Base-by-base conservation (phyloP, 2,329 filamentous ascomycete genomes). In the Torrubiella hemipterigena region DNA sequence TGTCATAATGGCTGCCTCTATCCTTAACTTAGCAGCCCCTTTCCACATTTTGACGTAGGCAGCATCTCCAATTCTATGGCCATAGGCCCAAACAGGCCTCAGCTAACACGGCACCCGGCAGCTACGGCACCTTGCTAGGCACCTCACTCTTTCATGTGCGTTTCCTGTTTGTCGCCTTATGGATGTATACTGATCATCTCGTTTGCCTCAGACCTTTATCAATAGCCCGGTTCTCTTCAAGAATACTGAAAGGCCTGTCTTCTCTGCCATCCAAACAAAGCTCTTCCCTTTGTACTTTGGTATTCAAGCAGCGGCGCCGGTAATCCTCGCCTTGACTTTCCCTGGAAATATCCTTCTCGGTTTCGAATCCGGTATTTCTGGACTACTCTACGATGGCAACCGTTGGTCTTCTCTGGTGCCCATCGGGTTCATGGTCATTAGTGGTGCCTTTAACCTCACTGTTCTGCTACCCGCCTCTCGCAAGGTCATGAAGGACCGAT, bases 251-350 rank as follows among this genome's bases (percentile, higher is more conserved):
- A 75, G 84, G 17, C 73, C 83, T 0, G 75, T 84, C 50, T 96
- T 98, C 62, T 74, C 79, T 17, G 67, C 75, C 13, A 70, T 95
- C 19, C 89, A 95, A 57, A 69, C 75, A 42, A 73, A 73, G 40
- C 73, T 87, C 32, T 94, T 95, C 61, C 85, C 85, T 20, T 68
- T 84, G 46, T 98, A 93, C 65, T 96, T 96, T 54, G 65, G 73
- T 27, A 62, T 96, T 35, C 89, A 96, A 59, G 77, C 84, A 4
- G 66, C 69, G 6, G 62, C 89, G 1, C 84, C 91, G 1, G 54
- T 79, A 12, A 49, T 83, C 15, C 63, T 95, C 13, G 78, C 81
- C 14, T 51, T 93, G 33, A 95, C 89, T 5, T 89, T 84, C 50
- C 86, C 86, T 6, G 76, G 72, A n/a, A 67, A 66, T 44, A 49